Evolutionary conservation across 2,329 filamentous ascomycete species (phyloP), one percentile per base, ranked within the genome.

Genomic region (Epichloe elymi): DNA sequence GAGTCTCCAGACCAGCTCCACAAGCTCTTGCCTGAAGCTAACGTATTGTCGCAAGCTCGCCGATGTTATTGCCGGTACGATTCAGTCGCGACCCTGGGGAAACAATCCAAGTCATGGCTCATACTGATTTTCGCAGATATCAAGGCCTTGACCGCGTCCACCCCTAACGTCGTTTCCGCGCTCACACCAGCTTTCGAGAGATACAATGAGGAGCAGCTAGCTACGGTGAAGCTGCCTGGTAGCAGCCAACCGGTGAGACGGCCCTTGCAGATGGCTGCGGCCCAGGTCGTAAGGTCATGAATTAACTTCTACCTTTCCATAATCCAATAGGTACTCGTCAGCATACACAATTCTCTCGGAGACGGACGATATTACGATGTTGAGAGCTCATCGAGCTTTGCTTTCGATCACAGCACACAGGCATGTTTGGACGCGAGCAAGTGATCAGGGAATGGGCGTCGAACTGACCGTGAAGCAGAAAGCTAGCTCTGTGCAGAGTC

Each of bases 131-230:
- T 19, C 51, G 39, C 67, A 94, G 93, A 95, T 66, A 94, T 98
- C 74, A 95, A 95, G 69, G 76, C 82, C 48, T 76, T 98, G 42
- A 88, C 89, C 17, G 73, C 80, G 55, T 80, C 85, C 59, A 80
- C 82, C 41, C 79, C 82, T 38, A 72, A 76, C 51, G 73, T 93
- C 55, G 71, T 90, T 51, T 72, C 80, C 54, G 82, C 86, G 56
- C 83, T 96, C 49, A 79, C 76, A 6, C 86, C 89, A 0, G 89
- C 93, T 0, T 94, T 95, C 66, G 76, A 90, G 70, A 88, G 86
- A 69, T 97, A 98, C 78, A 96, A 97, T 62, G 91, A 98, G 70
- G 85, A 90, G 68, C 93, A 98, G 69, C 86, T 96, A 67, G 72
- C 82, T 46, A 89, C 89, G 15, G 84, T 88, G 55, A 95, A 94